Conservation (phyloP, 2,329 filamentous ascomycete species). For the Colletotrichum tabaci region DNA sequence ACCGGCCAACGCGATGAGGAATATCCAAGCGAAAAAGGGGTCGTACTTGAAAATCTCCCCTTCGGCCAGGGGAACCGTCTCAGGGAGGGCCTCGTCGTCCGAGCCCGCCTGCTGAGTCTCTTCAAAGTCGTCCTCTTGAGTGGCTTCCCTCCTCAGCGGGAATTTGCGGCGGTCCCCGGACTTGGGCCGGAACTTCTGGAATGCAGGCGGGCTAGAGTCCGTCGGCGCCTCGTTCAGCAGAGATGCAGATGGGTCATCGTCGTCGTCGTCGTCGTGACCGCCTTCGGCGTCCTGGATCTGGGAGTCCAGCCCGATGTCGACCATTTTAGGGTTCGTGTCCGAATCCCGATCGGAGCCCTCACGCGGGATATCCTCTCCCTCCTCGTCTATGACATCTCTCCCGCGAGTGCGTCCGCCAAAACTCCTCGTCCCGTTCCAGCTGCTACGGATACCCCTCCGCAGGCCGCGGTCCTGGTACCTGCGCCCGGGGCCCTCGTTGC, state of each 20-base stretch:
- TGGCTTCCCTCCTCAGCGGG: constrained; percentile 58
- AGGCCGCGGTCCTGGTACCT: constrained; percentile 63
- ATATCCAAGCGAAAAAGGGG: constrained; percentile 92
- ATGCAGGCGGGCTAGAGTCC: constrained; percentile 72
- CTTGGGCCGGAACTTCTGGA: constrained; percentile 70
- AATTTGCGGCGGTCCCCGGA: constrained; percentile 56
- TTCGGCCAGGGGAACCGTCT: constrained; percentile 69
- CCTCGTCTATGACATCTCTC: constrained; percentile 56
- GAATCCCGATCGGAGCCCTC: constrained; percentile 51
- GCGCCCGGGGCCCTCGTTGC: constrained; percentile 63
- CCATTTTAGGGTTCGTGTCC: constrained; percentile 71
- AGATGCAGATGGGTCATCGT: constrained; percentile 73
- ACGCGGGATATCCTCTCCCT: constrained; percentile 58
- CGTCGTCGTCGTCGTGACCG: constrained; percentile 63
- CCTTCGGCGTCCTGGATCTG: constrained; percentile 69
- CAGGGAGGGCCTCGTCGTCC: constrained; percentile 54
- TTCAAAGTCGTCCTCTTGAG: constrained; percentile 65
- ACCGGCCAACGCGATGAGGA: constrained; percentile 85
- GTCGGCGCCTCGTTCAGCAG: constrained; percentile 68
- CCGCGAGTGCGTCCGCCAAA: constrained; percentile 43
- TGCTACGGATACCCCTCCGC: constrained; percentile 72
- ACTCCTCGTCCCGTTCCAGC: constrained; percentile 72
- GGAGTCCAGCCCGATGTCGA: constrained; percentile 87
- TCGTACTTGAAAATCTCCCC: constrained; percentile 86
- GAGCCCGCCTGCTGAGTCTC: constrained; percentile 57